These are phyloP conservation scores for Zygosaccharomyces kombuchaensis DNA, from an alignment of 805 yeast species.

Conservation along the genomic window DNA sequence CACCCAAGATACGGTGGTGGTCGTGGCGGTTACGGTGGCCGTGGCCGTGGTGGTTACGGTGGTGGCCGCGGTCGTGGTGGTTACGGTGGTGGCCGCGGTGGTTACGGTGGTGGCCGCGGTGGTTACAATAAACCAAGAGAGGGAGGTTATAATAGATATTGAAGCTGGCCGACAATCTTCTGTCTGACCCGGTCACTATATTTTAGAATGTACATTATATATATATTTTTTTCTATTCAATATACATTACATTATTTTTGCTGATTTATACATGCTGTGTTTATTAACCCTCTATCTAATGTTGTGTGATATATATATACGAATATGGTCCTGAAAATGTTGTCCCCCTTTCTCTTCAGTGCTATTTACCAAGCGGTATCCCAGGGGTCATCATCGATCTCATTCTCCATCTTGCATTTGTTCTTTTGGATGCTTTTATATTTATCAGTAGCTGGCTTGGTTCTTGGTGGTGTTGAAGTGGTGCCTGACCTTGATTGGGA, in stretches of 20 bases:
- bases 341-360: not conserved
- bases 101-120: slow-evolving; percentile 34
- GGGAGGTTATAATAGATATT: slow-evolving; percentile 20
- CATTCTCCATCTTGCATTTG: slow-evolving; percentile 3
- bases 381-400: slow-evolving; percentile 24
- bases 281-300: not conserved
- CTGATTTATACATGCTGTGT: not conserved
- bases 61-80: slow-evolving; percentile 37
- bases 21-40: slow-evolving; percentile 45
- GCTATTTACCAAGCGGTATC: slow-evolving; percentile 23
- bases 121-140: slow-evolving; percentile 34
- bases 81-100: slow-evolving; percentile 41
- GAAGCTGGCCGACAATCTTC: not conserved
- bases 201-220: slow-evolving; percentile 4
- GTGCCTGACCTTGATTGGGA: slow-evolving; percentile 1
- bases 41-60: slow-evolving; percentile 46
- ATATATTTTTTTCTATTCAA: not conserved
- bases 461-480: slow-evolving; percentile 1
- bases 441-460: not conserved
- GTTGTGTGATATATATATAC: not conserved
- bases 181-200: no score
- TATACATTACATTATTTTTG: not conserved
- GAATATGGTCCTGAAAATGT: not conserved
- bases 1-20: slow-evolving; percentile 57
- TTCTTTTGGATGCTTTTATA: not conserved